Conservation (phyloP, 768 basidiomycete species). For the Macrocybe gigantea region DNA sequence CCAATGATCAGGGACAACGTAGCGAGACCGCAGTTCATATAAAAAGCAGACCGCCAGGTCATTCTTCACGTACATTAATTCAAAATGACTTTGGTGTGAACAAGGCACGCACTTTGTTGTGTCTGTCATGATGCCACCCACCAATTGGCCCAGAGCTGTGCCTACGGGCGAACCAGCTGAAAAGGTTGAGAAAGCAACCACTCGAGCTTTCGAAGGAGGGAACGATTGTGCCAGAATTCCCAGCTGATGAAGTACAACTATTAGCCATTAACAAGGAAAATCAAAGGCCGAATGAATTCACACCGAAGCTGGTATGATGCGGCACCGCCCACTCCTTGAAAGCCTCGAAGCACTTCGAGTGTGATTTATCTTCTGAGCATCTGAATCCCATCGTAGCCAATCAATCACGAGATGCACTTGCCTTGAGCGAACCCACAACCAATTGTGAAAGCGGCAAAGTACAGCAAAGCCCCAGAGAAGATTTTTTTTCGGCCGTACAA, state of each 20-base stretch:
- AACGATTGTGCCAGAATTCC: slow-evolving; percentile 83
- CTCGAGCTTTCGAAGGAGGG: slow-evolving; percentile 57
- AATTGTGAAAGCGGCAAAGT: slow-evolving; percentile 52
- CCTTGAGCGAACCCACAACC: slow-evolving; percentile 61
- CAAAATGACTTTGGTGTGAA: neutral
- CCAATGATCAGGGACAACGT: slow-evolving; percentile 47
- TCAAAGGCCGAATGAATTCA: too few relatives aligned
- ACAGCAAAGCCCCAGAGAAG: slow-evolving; percentile 55
- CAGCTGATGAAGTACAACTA: slow-evolving; percentile 17
- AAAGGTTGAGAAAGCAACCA: slow-evolving; percentile 78
- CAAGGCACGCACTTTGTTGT: slow-evolving; percentile 27
- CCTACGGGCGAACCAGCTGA: slow-evolving; percentile 84
- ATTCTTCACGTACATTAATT: slow-evolving; percentile 15
- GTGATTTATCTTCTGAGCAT: slow-evolving; percentile 42
- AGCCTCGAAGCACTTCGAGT: slow-evolving; percentile 65
- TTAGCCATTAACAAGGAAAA: too few relatives aligned
- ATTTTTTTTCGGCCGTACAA: slow-evolving; percentile 67
- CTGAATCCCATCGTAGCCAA: neutral
- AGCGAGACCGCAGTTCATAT: slow-evolving; percentile 52
- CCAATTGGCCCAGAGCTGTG: slow-evolving; percentile 57
- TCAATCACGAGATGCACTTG: slow-evolving; percentile 10
- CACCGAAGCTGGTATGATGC: slow-evolving; percentile 64
- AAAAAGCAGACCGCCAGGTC: slow-evolving; percentile 67
- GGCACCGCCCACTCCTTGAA: slow-evolving; percentile 78
- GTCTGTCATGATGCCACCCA: slow-evolving; percentile 73